Conservation (phyloP, 495 filamentous ascomycete species). For the Daldinia loculata region DNA sequence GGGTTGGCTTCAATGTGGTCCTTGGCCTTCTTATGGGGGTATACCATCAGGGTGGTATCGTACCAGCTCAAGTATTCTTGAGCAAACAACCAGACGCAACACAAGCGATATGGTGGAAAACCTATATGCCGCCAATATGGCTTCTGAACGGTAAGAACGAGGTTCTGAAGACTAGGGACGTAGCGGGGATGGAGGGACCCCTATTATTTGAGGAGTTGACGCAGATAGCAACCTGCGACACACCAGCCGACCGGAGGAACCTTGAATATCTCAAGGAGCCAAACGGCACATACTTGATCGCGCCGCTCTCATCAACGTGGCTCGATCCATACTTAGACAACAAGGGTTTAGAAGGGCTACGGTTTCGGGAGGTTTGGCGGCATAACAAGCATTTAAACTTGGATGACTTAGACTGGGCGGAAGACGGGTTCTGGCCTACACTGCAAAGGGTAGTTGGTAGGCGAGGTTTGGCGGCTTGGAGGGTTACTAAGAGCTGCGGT, state of each 20-base stretch:
- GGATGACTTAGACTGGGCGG: constrained; percentile 89
- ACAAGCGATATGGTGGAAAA: constrained; percentile 95
- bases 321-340: constrained; percentile 69
- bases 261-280: constrained; percentile 60
- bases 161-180: constrained; percentile 72
- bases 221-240: constrained; percentile 66
- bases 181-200: constrained; percentile 79
- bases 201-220: constrained; percentile 68
- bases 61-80: constrained; percentile 78
- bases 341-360: constrained; percentile 57
- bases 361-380: constrained; percentile 74
- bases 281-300: constrained; percentile 70
- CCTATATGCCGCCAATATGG: constrained; percentile 94
- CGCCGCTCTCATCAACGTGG: constrained; percentile 75
- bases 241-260: constrained; percentile 58
- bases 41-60: constrained; percentile 93
- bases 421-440: constrained; percentile 82
- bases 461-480: constrained; percentile 83
- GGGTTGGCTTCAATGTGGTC: constrained; percentile 83
- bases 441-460: constrained; percentile 78
- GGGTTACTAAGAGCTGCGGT: constrained; percentile 66
- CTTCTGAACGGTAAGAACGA: constrained; percentile 79
- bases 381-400: constrained; percentile 81
- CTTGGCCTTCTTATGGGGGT: constrained; percentile 87
- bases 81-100: constrained; percentile 67